Base-by-base conservation (phyloP, 2,329 filamentous ascomycete genomes). In the Xylariaceae sp. region DNA sequence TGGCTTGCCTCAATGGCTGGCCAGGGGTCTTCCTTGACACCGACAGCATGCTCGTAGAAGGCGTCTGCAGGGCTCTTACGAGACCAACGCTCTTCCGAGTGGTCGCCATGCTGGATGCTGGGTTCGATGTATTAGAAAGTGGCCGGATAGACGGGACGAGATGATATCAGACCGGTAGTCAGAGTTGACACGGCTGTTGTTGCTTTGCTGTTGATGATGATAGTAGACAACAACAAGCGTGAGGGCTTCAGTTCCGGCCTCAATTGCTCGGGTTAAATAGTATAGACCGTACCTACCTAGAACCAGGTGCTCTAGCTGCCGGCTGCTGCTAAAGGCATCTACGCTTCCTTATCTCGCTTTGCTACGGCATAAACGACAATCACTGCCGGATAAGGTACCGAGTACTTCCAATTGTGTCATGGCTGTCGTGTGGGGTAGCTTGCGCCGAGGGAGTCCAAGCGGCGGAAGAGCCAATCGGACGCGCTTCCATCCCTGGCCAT, bases 31-130 rank as follows among this genome's bases (percentile, higher is more conserved):
- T 26, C 44, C 51, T 55, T 12, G 57, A 36, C 29, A 47, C 18
- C 0, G 56, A 60, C 15, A 55, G 53, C 3, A 61, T n/a, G 29
- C 49, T 39, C 2, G 44, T n/a, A 16, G 60, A 43, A 30, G 53
- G 55, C 1, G 58, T 15, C 48, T 62, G 65, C 29, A 67, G 48
- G 15, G 50, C 61, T 34, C 63, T 62, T 29, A 59, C 49, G 26
- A 66, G 56, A 51, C 65, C 65, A 47, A 54, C 54, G 39, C 58
- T 56, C 49, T 55, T 65, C 40, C 49, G 61, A 32, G 57, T 40
- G 26, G 61, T 51, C 34, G 64, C 55, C 65, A 67, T 67, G 12
- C 32, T 34, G 32, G 32, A 34, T 34, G 32, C 32, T 34, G 32
- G 32, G 32, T 34, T 26, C 8, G 26, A 8, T 26, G 16, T n/a